These are phyloP conservation scores for Silene uniflora DNA, from an alignment of 148 eudicot species.

Conservation along the genomic window DNA sequence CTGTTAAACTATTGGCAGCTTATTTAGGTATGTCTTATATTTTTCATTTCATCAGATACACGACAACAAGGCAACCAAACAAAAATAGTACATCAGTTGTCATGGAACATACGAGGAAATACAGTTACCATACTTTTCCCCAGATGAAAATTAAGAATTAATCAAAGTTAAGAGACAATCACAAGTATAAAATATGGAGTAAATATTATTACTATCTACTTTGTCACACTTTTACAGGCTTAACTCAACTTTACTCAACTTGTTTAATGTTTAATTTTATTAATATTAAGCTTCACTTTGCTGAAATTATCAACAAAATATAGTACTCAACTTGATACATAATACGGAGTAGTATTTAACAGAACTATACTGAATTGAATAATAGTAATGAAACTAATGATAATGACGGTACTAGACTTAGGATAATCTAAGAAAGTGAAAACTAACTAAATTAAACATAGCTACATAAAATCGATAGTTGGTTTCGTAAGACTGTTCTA, in stretches of 20 bases:
- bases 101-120: constrained; percentile 13
- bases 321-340: too few relatives aligned
- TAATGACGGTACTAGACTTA: too few relatives aligned
- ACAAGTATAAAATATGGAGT: neutral
- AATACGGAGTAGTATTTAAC: too few relatives aligned
- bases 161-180: neutral
- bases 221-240: neutral
- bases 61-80: constrained; percentile 1
- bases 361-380: too few relatives aligned
- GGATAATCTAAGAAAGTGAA: too few relatives aligned
- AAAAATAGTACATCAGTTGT: constrained; percentile 4
- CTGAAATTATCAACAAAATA: too few relatives aligned
- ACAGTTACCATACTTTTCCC: neutral
- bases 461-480: too few relatives aligned
- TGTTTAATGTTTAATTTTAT: too few relatives aligned
- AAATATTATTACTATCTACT: neutral
- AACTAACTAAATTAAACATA: too few relatives aligned
- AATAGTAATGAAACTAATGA: too few relatives aligned
- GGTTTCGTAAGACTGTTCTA: too few relatives aligned
- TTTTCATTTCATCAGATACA: neutral
- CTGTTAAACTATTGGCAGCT: neutral
- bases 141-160: neutral
- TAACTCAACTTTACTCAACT: neutral
- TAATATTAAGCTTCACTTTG: too few relatives aligned
- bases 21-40: neutral